Conservation (phyloP, 257 asterid species). For the Scutellaria barbata region DNA sequence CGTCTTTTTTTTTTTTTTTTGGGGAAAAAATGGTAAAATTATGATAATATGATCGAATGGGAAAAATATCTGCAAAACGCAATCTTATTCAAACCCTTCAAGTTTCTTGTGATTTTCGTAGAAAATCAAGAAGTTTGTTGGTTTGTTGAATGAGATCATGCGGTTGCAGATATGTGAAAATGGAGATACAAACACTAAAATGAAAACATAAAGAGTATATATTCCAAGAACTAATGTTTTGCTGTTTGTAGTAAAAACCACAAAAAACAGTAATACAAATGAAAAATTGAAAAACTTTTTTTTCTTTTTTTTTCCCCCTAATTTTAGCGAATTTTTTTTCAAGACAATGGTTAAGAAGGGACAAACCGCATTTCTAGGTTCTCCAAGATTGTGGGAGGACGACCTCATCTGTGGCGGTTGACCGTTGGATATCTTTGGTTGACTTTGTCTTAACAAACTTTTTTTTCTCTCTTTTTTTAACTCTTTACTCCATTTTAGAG, state of each 20-base stretch:
- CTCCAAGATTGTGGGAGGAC: slow-evolving; percentile 44
- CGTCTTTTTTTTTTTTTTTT: not conserved
- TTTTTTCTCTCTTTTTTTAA: not conserved
- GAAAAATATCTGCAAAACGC: slow-evolving; percentile 49
- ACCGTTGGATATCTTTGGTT: slow-evolving; percentile 28
- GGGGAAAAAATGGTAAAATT: slow-evolving; percentile 10
- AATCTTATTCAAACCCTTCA: slow-evolving; percentile 60
- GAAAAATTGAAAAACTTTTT: slow-evolving; percentile 5
- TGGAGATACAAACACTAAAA: slow-evolving; percentile 36
- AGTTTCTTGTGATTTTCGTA: slow-evolving; percentile 42
- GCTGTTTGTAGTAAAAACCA: slow-evolving; percentile 29
- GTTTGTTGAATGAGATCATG: slow-evolving; percentile 46
- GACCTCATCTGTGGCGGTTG: slow-evolving; percentile 32
- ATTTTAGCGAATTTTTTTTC: slow-evolving; percentile 25
- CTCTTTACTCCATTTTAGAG: not conserved
- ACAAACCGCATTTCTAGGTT: slow-evolving; percentile 36
- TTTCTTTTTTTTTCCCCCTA: not conserved
- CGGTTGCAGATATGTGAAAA: slow-evolving; percentile 45
- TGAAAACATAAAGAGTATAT: not conserved
- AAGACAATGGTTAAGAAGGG: slow-evolving; percentile 30
- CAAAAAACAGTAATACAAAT: slow-evolving; percentile 28
- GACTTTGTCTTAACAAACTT: slow-evolving; percentile 18
- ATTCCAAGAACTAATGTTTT: slow-evolving; percentile 33
- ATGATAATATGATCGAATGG: slow-evolving; percentile 33
- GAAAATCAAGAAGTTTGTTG: slow-evolving; percentile 49